Evolutionary conservation across 352 stramenopile genomes (phyloP), one percentile per base, ranked within the genome.

Genomic region (Pythium oligandrum): DNA sequence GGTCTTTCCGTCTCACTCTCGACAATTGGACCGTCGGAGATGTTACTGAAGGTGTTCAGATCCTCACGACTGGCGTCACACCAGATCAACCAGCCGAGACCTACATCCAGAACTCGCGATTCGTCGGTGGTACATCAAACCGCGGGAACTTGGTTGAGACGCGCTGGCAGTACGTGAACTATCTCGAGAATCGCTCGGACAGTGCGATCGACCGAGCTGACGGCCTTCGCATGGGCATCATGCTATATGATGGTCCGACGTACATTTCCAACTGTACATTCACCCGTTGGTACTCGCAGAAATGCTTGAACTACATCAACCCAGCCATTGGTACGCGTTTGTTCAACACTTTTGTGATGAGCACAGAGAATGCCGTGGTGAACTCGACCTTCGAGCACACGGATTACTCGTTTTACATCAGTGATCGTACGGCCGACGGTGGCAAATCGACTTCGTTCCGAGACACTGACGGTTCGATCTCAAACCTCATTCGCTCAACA

Each of bases 281-380:
- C 34, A 42, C 40, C 8, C 54, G 64, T 45, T 78, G 67, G 65
- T 65, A 66, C 45, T 73, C 68, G 42, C 60, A 73, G 55, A 54
- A 55, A 33, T 78, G 68, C 40, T 51, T 78, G n/a, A 60, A 70
- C 54, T 69, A 72, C 34, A 58, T 61, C 48, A 74, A 71, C 44
- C 55, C 68, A 1, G 68, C 68, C 10, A 59, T 78, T 12, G 68
- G 68, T n/a, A 61, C 58, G 8, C 64, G 65, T 3, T 44, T 55
- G 35, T 71, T 62, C 51, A 78, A 78, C 38, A 61, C 58, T 2
- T 78, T 72, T 40, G 56, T 57, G 5, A 78, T 78, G 68, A 43
- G 55, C 4, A 64, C 62, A 1, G 59, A 40, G 36, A 65, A 65
- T 9, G 43, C 56, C 49, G 55, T 51, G 3, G 30, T 38, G 10